phyloP scores from a whole-genome alignment of 306 rosid genomes.

The Casuarina equisetifolia region DNA sequence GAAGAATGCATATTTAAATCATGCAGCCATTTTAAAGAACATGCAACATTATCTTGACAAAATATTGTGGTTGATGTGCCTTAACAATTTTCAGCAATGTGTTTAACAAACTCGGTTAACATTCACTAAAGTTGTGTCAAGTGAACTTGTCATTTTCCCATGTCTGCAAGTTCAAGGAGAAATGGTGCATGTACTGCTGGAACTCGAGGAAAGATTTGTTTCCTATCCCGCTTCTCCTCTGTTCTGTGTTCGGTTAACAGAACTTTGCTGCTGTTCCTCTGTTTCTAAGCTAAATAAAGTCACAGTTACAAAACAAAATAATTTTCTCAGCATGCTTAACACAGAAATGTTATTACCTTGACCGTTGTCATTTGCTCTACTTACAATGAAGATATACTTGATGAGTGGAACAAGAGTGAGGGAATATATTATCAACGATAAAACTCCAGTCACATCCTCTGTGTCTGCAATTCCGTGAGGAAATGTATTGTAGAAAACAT shows the following conservation, averaged over 20 bases:
- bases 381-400: slow-evolving; percentile 81
- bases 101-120: no score
- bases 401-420: slow-evolving; percentile 94
- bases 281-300: neutral
- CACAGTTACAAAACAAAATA: neutral
- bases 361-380: slow-evolving; percentile 95
- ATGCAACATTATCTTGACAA: no score
- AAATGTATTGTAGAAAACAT: slow-evolving; percentile 93
- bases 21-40: no score
- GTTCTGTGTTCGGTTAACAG: no score
- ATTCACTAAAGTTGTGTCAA: no score
- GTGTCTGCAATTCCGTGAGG: slow-evolving; percentile 54
- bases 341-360: slow-evolving; percentile 62
- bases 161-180: no score
- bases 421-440: slow-evolving; percentile 93
- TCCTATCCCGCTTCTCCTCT: no score
- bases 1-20: neutral
- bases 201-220: no score
- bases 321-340: neutral
- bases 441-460: slow-evolving; percentile 91
- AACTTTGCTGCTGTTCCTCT: neutral
- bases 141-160: no score
- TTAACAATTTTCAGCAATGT: no score
- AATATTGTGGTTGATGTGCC: no score
- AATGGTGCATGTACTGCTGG: no score